Conservation (phyloP, 345 rosid genomes). For the Nasturtium officinale region DNA sequence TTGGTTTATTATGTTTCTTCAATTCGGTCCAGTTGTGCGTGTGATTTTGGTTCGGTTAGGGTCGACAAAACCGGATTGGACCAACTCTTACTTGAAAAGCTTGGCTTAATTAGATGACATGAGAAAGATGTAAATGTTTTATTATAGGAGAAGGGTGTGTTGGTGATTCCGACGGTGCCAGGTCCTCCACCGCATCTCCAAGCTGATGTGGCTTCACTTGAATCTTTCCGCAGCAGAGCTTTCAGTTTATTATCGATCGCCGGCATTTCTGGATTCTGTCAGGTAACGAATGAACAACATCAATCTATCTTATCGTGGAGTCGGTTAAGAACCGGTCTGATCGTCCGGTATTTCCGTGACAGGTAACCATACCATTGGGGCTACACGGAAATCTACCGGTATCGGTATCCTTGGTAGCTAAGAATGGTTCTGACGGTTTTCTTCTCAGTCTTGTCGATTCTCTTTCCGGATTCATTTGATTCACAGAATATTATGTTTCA, state of each 20-base stretch:
- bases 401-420: constrained; percentile 67
- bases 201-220: constrained; percentile 56
- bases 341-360: neutral
- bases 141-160: constrained; percentile 62
- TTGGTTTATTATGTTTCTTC: too few relatives aligned
- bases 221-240: constrained; percentile 57
- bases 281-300: constrained; percentile 47
- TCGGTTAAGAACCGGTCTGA: constrained; percentile 10
- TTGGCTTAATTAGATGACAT: neutral
- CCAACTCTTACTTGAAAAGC: neutral
- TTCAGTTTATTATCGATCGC: constrained; percentile 75
- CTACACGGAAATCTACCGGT: constrained; percentile 59
- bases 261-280: constrained; percentile 88
- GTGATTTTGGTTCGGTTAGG: too few relatives aligned
- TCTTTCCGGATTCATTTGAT: constrained; percentile 34
- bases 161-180: constrained; percentile 80
- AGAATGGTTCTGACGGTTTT: constrained; percentile 76
- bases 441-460: constrained; percentile 67
- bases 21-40: neutral
- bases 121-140: neutral
- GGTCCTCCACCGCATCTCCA: constrained; percentile 80
- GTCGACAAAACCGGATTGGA: neutral
- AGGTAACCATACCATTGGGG: constrained; percentile 81
- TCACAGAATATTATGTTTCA: neutral
- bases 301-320: neutral